Percentiles rank a stretch among this genome's conserved stretches.
phyloP scores from a whole-genome alignment of 805 yeast genomes.

The Candida succiphila region DNA sequence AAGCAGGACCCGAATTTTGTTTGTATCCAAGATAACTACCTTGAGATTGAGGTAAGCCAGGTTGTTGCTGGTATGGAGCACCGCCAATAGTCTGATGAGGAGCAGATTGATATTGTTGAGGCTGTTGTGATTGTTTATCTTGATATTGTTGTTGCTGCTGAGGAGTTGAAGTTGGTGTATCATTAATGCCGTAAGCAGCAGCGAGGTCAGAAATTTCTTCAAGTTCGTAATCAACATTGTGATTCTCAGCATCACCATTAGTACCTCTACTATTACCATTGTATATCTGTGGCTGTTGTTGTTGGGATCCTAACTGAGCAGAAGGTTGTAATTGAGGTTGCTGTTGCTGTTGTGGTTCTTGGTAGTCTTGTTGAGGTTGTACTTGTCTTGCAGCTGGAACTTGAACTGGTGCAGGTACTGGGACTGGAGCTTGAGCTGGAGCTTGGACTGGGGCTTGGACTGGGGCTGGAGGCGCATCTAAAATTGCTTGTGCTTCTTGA shows the following conservation, averaged over 20 bases:
- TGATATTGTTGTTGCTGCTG: conserved; percentile 12
- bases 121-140: conserved; percentile 8
- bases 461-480: conserved; percentile 12
- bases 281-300: conserved; percentile 6
- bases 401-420: conserved; percentile 1
- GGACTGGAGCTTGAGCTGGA: conserved; percentile 22
- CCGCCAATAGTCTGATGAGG: not conserved
- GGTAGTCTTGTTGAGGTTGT: conserved; percentile 9
- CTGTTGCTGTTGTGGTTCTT: conserved; percentile 4
- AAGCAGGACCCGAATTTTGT: conserved; percentile 6
- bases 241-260: conserved; percentile 5
- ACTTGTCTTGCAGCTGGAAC: conserved; percentile 3
- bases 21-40: conserved; percentile 8
- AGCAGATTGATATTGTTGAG: conserved; percentile 5
- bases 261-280: conserved; percentile 1
- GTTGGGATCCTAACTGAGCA: too few relatives aligned
- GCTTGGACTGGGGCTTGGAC: conserved; percentile 23
- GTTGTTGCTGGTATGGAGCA: conserved; percentile 7
- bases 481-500: conserved; percentile 11
- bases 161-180: conserved; percentile 11
- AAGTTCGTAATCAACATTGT: conserved; percentile 16
- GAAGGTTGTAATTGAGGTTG: conserved; percentile 1
- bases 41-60: conserved; percentile 11
- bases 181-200: conserved; percentile 17
- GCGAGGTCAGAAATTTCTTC: conserved; percentile 23